Evolutionary conservation across 208 protist genomes (phyloP).

Genomic region (Leishmania gerbilli): DNA sequence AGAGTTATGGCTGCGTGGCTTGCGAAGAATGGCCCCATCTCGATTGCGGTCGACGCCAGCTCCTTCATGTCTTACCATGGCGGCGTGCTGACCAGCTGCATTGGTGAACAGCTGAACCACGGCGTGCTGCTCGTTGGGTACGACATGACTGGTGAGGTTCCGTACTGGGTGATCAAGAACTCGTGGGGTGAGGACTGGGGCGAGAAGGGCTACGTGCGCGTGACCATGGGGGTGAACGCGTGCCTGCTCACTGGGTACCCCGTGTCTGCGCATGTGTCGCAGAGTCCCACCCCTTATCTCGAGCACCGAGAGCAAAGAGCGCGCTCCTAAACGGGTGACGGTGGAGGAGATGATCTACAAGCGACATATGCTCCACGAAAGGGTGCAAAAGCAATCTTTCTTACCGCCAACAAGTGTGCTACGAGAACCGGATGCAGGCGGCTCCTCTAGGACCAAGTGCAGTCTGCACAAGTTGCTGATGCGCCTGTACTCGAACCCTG

Average conservation of each 20-base stretch:
- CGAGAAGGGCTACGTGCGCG: conserved; percentile 71
- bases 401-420: conserved; percentile 16
- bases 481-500: conserved; percentile 22
- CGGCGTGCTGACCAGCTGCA: conserved; percentile 61
- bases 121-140: conserved; percentile 84
- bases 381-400: conserved; percentile 10
- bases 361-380: conserved; percentile 15
- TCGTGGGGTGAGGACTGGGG: conserved; percentile 79
- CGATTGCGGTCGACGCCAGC: conserved; percentile 86
- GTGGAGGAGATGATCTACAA: conserved; percentile 30
- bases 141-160: conserved; percentile 35
- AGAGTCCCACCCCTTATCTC: background rate
- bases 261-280: conserved; percentile 16
- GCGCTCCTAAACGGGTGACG: background rate
- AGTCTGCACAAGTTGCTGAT: conserved; percentile 30
- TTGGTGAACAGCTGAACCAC: conserved; percentile 57
- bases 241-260: conserved; percentile 43
- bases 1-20: conserved; percentile 61
- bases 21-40: conserved; percentile 71
- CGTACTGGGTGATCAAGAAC: conserved; percentile 94
- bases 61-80: conserved; percentile 57
- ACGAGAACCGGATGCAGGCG: background rate
- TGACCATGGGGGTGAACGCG: conserved; percentile 55
- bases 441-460: conserved; percentile 34
- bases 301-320: too few species aligned